Conservation (phyloP, 208 protist genomes). For the Leishmania martiniquensis region DNA sequence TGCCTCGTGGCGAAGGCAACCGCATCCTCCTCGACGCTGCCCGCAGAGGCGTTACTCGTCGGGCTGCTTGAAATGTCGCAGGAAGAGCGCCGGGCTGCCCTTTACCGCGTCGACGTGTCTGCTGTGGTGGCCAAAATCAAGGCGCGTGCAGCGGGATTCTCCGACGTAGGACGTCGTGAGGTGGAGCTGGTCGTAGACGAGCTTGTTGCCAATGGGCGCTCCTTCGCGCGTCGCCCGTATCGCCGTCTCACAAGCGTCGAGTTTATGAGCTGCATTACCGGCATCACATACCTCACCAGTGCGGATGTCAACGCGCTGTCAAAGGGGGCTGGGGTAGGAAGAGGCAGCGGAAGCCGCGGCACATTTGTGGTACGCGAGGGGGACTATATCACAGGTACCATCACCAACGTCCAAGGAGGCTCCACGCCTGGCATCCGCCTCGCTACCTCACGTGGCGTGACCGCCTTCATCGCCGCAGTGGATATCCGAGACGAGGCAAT, state of each 20-base stretch:
- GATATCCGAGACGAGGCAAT: constrained; percentile 64
- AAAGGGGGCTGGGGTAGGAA: constrained; percentile 1
- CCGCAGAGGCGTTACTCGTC: constrained; percentile 20
- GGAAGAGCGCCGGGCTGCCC: constrained; percentile 35
- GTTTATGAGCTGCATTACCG: constrained; percentile 72
- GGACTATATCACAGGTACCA: constrained; percentile 68
- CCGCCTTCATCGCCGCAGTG: constrained; percentile 60
- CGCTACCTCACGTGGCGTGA: constrained; percentile 63
- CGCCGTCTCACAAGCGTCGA: constrained; percentile 66
- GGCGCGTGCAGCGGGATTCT: not conserved
- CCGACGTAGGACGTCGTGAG: constrained; percentile 56
- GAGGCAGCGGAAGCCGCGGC: constrained; percentile 14
- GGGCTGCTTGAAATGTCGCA: constrained; percentile 30
- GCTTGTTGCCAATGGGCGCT: constrained; percentile 52
- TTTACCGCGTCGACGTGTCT: constrained; percentile 31
- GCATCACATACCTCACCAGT: constrained; percentile 57
- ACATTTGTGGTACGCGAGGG: constrained; percentile 69
- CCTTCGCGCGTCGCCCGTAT: constrained; percentile 72
- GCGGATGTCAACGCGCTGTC: constrained; percentile 23
- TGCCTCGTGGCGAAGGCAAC: constrained; percentile 18
- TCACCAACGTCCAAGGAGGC: constrained; percentile 56
- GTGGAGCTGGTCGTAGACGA: constrained; percentile 69
- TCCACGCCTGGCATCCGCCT: constrained; percentile 53
- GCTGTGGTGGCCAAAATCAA: constrained; percentile 7
- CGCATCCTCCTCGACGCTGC: not conserved